phyloP scores from a whole-genome alignment of 305 asterid species.

The Fraxinus sp. region DNA sequence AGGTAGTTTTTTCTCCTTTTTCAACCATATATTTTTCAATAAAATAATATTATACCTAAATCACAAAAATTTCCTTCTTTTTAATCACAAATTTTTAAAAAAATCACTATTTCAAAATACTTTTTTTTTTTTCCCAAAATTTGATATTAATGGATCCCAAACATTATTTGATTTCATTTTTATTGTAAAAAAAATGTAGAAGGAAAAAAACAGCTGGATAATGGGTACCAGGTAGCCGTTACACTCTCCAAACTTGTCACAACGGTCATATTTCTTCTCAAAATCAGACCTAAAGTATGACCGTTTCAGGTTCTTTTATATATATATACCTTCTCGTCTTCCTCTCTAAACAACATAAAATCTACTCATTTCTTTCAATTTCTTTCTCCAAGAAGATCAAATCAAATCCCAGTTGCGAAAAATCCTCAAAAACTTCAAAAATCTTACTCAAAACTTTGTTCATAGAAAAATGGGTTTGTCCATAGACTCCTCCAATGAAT shows the following conservation, averaged over 20 bases:
- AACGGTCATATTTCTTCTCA: constrained; percentile 38
- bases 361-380: background rate
- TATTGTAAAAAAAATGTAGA: background rate
- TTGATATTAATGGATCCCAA: no score
- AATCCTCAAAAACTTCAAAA: background rate
- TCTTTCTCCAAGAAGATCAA: background rate
- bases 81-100: no score
- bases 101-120: no score
- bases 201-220: background rate
- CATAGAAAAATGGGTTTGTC: constrained; percentile 44
- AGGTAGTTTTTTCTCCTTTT: no score
- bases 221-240: constrained; percentile 26
- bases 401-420: background rate
- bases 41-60: no score
- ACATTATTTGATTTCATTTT: background rate
- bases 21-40: no score
- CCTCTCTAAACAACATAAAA: background rate
- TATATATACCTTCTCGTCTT: background rate
- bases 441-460: background rate
- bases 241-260: background rate
- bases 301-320: constrained; percentile 30
- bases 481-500: constrained; percentile 29
- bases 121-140: no score
- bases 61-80: no score
- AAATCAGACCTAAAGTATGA: constrained; percentile 19